Percentiles rank a stretch among this genome's conserved stretches.
These are phyloP conservation scores for Calonectria crousiana DNA, from an alignment of 2,329 filamentous ascomycete genomes.

Conservation along the genomic window DNA sequence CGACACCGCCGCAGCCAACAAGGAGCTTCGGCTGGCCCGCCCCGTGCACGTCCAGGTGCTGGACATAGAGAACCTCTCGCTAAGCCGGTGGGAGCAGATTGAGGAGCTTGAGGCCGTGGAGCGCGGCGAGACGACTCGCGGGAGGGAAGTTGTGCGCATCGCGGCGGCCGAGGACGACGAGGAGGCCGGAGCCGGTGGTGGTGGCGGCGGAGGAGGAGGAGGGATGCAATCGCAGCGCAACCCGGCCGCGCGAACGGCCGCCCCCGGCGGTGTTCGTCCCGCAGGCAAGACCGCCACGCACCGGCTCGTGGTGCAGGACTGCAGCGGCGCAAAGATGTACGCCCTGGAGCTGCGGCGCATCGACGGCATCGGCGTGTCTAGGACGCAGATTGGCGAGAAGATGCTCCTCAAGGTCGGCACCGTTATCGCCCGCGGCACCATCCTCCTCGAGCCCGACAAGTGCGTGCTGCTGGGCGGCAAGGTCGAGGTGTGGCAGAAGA, in stretches of 20 bases:
- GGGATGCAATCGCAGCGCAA: conserved; percentile 27
- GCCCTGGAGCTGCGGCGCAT: conserved; percentile 79
- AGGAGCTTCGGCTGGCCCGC: conserved; percentile 67
- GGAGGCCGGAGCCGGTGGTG: conserved; percentile 39
- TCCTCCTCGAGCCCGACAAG: conserved; percentile 79
- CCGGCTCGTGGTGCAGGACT: conserved; percentile 86
- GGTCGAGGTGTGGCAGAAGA: conserved; percentile 82
- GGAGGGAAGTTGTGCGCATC: conserved; percentile 85
- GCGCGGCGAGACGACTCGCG: conserved; percentile 79
- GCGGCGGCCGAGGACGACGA: conserved; percentile 61
- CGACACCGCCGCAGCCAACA: conserved; percentile 61
- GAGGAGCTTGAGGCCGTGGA: conserved; percentile 82
- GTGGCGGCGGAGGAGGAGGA: not conserved
- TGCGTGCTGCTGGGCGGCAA: conserved; percentile 87
- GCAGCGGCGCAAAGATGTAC: conserved; percentile 74
- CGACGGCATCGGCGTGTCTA: conserved; percentile 73
- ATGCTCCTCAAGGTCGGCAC: conserved; percentile 75
- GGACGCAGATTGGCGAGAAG: conserved; percentile 83
- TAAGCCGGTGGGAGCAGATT: conserved; percentile 87
- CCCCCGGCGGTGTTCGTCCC: conserved; percentile 28
- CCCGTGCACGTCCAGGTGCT: conserved; percentile 85
- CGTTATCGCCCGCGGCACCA: conserved; percentile 78
- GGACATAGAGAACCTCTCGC: conserved; percentile 85
- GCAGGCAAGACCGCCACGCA: conserved; percentile 71
- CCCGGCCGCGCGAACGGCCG: conserved; percentile 12